phyloP scores from a whole-genome alignment of 1,284 basidiomycete genomes.

The Ganoderma leucocontextum region DNA sequence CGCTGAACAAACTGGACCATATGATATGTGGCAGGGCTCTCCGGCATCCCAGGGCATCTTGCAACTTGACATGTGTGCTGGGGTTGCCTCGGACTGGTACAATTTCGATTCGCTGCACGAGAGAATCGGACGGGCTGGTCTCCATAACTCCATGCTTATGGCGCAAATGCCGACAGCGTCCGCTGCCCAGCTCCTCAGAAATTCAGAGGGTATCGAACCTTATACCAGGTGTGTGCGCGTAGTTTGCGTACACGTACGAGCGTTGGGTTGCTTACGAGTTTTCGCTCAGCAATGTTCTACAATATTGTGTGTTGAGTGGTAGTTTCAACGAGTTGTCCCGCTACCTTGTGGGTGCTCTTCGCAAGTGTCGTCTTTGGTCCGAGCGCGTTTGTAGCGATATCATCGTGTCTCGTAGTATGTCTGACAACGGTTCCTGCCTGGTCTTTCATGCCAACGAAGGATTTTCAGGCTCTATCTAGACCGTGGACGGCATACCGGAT shows the following conservation, averaged over 20 bases:
- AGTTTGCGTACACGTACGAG: too few species aligned
- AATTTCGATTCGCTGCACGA: not conserved
- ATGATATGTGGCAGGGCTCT: not conserved
- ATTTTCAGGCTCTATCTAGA: not conserved
- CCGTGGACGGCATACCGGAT: not conserved
- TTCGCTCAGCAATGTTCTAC: not conserved
- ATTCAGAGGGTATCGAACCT: not conserved
- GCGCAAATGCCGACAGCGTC: not conserved
- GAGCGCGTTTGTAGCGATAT: not conserved
- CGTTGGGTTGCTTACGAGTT: too few species aligned
- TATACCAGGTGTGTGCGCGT: too few species aligned
- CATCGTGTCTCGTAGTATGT: not conserved
- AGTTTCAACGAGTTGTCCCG: not conserved
- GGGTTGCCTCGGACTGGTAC: not conserved
- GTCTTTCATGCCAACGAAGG: too few species aligned
- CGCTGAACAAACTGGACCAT: not conserved
- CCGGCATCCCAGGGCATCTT: not conserved
- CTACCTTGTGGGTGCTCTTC: not conserved
- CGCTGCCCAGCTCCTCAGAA: not conserved
- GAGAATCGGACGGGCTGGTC: not conserved
- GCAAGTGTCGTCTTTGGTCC: not conserved
- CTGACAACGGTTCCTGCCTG: too few species aligned
- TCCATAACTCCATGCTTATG: not conserved
- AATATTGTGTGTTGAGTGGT: not conserved
- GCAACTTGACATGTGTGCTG: not conserved